A percentile compares a stretch with the other conserved stretches of the same genome.
These are phyloP conservation scores for Diaporthe ilicicola DNA, from an alignment of 2,329 filamentous ascomycete genomes.

Conservation along the genomic window DNA sequence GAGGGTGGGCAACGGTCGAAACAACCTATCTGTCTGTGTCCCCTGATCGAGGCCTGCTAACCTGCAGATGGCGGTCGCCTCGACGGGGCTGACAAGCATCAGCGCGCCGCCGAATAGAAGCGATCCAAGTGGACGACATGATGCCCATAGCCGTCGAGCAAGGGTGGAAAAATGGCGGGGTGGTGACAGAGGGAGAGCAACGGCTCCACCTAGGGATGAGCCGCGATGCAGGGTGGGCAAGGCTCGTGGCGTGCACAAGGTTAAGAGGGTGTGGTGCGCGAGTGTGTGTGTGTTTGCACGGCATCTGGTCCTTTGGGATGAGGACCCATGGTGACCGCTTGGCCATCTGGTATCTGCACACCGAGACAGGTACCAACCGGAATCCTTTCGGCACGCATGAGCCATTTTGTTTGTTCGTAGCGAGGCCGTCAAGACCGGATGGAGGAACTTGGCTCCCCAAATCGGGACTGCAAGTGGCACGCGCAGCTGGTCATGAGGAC, in stretches of 20 bases:
- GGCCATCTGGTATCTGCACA: constrained; percentile 21
- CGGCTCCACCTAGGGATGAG: constrained; percentile 20
- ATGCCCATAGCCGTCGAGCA: constrained; percentile 12
- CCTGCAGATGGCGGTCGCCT: constrained; percentile 25
- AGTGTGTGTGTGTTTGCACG: constrained; percentile 23
- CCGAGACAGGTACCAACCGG: constrained; percentile 12
- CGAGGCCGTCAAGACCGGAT: constrained; percentile 1
- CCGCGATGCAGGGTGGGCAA: constrained; percentile 17
- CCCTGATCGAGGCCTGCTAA: constrained; percentile 20
- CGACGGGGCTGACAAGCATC: constrained; percentile 28
- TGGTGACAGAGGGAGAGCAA: constrained; percentile 1
- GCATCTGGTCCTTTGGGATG: constrained; percentile 14
- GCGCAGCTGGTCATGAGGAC: constrained; percentile 6
- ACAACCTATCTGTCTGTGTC: constrained; percentile 7
- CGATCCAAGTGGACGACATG: background rate
- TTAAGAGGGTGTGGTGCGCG: background rate
- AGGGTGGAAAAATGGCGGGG: constrained; percentile 21
- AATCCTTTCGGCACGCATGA: background rate
- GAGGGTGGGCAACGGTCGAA: background rate
- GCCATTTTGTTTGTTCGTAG: constrained; percentile 29
- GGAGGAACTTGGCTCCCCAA: background rate
- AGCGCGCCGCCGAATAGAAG: constrained; percentile 15
- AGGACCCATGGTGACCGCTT: constrained; percentile 20
- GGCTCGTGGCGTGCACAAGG: background rate
- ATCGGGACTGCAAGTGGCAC: background rate